Evolutionary conservation across 2,329 filamentous ascomycete genomes (phyloP).

Genomic region (Penicillium sp.): DNA sequence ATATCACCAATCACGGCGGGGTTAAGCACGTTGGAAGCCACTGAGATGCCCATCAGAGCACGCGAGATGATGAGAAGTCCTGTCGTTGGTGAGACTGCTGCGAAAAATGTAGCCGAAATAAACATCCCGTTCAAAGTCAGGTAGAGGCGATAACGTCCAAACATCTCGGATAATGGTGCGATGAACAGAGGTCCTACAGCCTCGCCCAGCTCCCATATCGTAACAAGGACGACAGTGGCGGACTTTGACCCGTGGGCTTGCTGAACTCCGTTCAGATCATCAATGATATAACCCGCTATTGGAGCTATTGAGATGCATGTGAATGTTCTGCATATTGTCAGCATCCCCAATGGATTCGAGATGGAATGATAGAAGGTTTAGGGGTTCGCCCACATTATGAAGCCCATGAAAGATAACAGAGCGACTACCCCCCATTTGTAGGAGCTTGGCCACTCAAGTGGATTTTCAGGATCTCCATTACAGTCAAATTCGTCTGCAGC

Average conservation of each 20-base stretch:
- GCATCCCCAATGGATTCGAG: not conserved
- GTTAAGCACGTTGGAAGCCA: slow-evolving; percentile 56
- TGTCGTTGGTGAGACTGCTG: slow-evolving; percentile 43
- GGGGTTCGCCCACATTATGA: slow-evolving; percentile 6
- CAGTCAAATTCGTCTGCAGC: not conserved
- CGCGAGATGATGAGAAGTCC: slow-evolving; percentile 31
- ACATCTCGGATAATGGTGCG: slow-evolving; percentile 49
- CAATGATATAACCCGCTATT: not conserved
- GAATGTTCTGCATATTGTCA: slow-evolving; percentile 3
- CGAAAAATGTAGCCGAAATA: slow-evolving; percentile 43
- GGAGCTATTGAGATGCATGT: not conserved
- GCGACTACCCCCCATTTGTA: slow-evolving; percentile 22
- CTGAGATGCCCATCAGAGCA: slow-evolving; percentile 48
- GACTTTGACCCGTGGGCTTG: slow-evolving; percentile 10
- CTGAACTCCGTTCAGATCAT: slow-evolving; percentile 7
- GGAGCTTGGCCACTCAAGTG: slow-evolving; percentile 17
- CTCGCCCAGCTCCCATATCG: slow-evolving; percentile 54
- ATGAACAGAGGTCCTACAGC: slow-evolving; percentile 49
- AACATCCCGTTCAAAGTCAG: slow-evolving; percentile 15
- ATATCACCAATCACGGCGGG: slow-evolving; percentile 67
- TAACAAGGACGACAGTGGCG: slow-evolving; percentile 42
- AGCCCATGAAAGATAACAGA: slow-evolving; percentile 13
- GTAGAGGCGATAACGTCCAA: slow-evolving; percentile 40
- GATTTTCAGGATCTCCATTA: slow-evolving; percentile 12
- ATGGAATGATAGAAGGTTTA: too few relatives aligned